Evolutionary conservation across 1,284 basidiomycete genomes (phyloP).

Genomic region (Apiotrichum akiyoshidainum): DNA sequence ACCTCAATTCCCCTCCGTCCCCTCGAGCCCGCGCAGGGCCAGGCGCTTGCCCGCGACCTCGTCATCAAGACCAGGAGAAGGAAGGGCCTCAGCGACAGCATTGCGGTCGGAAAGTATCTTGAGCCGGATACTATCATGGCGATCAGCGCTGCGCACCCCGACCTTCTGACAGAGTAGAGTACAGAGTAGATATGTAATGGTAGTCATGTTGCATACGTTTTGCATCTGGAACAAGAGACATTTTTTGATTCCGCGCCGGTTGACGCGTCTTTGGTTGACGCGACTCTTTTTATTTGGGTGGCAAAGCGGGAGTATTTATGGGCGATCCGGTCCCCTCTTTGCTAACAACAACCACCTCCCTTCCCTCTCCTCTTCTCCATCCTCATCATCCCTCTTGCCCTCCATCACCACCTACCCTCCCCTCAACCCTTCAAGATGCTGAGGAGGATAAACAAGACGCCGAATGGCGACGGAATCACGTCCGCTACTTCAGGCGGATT

Average conservation of each 20-base stretch:
- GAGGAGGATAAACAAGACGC: conserved; percentile 24
- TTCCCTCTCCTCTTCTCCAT: no score
- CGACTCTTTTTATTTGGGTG: conserved; percentile 15
- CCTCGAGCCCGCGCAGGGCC: conserved; percentile 92
- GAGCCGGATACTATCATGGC: conserved; percentile 77
- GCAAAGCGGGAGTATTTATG: neutral
- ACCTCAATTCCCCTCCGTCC: conserved; percentile 90
- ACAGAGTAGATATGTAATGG: neutral
- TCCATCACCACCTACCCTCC: neutral
- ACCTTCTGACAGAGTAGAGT: conserved; percentile 62
- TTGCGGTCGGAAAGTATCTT: conserved; percentile 88
- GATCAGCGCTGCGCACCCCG: conserved; percentile 83
- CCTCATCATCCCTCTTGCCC: neutral
- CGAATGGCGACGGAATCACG: conserved; percentile 34
- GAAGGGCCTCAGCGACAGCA: conserved; percentile 90
- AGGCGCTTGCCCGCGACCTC: conserved; percentile 84
- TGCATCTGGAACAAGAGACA: no score
- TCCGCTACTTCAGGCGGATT: conserved; percentile 47
- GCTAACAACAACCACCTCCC: neutral
- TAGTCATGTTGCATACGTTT: no score
- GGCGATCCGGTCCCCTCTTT: neutral
- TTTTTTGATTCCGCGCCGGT: conserved; percentile 20
- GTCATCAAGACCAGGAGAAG: conserved; percentile 93
- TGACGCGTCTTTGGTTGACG: conserved; percentile 27
- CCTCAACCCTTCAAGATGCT: conserved; percentile 28